Evolutionary conservation across 108 stramenopile species (phyloP), one percentile per base, ranked within the genome.

Genomic region (Thalassiosira profunda): DNA sequence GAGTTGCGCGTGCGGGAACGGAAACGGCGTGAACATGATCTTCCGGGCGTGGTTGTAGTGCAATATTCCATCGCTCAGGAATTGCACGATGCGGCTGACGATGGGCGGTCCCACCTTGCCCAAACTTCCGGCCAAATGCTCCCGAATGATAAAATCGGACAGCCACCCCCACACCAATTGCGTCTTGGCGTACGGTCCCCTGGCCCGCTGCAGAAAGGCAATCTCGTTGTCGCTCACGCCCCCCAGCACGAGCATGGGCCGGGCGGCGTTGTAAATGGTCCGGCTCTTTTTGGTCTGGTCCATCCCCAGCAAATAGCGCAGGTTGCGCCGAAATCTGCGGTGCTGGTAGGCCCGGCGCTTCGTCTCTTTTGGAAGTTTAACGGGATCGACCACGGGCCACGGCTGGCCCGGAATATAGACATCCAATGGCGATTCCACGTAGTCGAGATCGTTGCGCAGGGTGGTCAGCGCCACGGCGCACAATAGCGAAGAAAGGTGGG

Each of bases 41-140:
- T 92, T 92, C 34, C 88, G 68, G 8, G 84, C 85, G 28, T 89
- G 83, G 54, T 89, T 89, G 79, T 92, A 92, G 65, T 67, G 62
- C 24, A 86, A 70, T 85, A 88, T 89, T 18, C 88, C 91, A 72
- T 92, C 91, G 21, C 74, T 59, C 66, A 89, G 56, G 58, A 92
- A 92, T 41, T 89, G 88, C 12, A 89, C 59, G 40, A 82, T 42
- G 4, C 91, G 84, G 70, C 67, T 74, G 38, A 92, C 77, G 44
- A 89, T 89, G 9, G 91, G 88, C 24, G 91, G 79, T 8, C 81
- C 88, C 15, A 89, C 87, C 17, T 56, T 38, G 3, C 91, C 91
- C 58, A 84, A 34, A 60, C 69, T 72, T 4, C 91, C 91, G 4
- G 83, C 81, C 62, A 88, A 43, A 44, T 87, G 86, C 44, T 92